phyloP scores from a whole-genome alignment of 1,284 basidiomycete genomes.

The Cryptococcus sp. region DNA sequence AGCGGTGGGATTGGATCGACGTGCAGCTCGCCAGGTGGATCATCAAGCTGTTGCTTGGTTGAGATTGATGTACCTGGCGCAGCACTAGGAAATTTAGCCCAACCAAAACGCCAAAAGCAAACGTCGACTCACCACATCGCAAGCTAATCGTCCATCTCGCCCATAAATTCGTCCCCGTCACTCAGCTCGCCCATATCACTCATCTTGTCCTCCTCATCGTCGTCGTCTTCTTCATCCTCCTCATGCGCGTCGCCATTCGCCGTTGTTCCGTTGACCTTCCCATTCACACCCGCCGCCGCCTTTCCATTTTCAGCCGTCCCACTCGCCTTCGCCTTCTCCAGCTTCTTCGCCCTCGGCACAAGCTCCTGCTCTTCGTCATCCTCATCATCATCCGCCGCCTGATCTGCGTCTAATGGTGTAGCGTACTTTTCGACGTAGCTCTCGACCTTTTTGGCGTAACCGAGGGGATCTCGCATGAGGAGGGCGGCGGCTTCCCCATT shows the following conservation, averaged over 20 bases:
- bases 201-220: conserved; percentile 70
- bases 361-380: conserved; percentile 36
- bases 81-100: not conserved
- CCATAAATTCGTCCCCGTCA: conserved; percentile 36
- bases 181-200: conserved; percentile 86
- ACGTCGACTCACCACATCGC: no score
- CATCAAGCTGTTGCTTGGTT: no score
- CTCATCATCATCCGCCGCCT: conserved; percentile 42
- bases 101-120: no score
- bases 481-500: conserved; percentile 97
- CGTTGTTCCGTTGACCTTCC: conserved; percentile 52
- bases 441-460: conserved; percentile 86
- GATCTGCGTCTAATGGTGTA: conserved; percentile 45
- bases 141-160: conserved; percentile 40
- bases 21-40: no score
- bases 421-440: conserved; percentile 51
- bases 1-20: no score
- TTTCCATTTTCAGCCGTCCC: conserved; percentile 7
- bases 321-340: conserved; percentile 2
- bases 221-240: conserved; percentile 59
- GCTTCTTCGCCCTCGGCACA: conserved; percentile 5
- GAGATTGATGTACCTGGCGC: no score
- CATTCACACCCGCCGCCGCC: conserved; percentile 48
- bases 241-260: conserved; percentile 38
- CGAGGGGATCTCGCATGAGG: conserved; percentile 93